Conservation (phyloP, 2,329 filamentous ascomycete genomes). For the Penicillium verrucosum region DNA sequence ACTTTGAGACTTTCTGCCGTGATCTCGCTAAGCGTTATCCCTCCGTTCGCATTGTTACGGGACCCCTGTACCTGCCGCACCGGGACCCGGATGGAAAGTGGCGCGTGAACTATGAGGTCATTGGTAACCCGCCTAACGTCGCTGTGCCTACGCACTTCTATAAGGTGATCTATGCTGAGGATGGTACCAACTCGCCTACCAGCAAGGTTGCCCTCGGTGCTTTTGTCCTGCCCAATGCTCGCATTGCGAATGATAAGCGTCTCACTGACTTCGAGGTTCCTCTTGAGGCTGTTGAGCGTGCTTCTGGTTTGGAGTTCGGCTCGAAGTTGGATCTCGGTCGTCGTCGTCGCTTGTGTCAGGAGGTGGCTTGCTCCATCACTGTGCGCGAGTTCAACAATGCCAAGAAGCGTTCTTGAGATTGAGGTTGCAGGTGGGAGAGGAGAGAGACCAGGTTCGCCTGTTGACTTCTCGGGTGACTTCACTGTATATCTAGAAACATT, state of each 20-base stretch:
- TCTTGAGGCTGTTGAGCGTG: slow-evolving; percentile 85
- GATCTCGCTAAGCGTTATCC: slow-evolving; percentile 77
- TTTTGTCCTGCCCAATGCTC: slow-evolving; percentile 91
- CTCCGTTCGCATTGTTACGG: slow-evolving; percentile 85
- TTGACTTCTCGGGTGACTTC: slow-evolving; percentile 5
- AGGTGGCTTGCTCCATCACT: slow-evolving; percentile 77
- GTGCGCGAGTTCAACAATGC: slow-evolving; percentile 73
- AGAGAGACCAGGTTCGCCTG: not conserved
- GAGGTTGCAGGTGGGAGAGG: not conserved
- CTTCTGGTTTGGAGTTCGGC: slow-evolving; percentile 88
- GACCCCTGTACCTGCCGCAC: slow-evolving; percentile 87
- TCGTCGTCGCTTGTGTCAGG: slow-evolving; percentile 76
- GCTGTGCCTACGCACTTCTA: slow-evolving; percentile 98
- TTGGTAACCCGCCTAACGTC: slow-evolving; percentile 87
- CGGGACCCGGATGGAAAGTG: slow-evolving; percentile 89
- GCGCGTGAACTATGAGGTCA: slow-evolving; percentile 93
- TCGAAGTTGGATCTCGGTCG: slow-evolving; percentile 70
- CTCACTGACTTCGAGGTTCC: slow-evolving; percentile 92
- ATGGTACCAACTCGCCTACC: slow-evolving; percentile 56
- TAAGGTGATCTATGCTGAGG: slow-evolving; percentile 97
- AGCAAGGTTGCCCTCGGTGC: slow-evolving; percentile 85
- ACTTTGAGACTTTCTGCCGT: slow-evolving; percentile 96
- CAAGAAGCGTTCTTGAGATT: slow-evolving; percentile 40
- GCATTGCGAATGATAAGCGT: slow-evolving; percentile 82
- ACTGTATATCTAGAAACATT: slow-evolving; percentile 24